A percentile compares a stretch with the other conserved stretches of the same genome.
These are phyloP conservation scores for Sporobolomyces phaffii DNA, from an alignment of 768 basidiomycete genomes.

Conservation along the genomic window DNA sequence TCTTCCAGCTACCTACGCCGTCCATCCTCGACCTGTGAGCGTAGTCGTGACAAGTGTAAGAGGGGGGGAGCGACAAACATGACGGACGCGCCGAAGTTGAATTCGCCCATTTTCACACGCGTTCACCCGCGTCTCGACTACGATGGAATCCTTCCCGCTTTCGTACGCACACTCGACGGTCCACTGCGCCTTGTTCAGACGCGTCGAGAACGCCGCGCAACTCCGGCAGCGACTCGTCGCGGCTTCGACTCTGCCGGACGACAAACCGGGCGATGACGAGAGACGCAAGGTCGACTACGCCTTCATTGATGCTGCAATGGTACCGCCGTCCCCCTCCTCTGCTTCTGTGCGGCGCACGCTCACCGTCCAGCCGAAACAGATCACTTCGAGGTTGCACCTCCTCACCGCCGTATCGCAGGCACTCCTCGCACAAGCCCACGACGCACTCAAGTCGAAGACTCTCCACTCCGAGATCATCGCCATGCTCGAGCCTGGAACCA, in stretches of 20 bases:
- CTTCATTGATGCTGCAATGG: slow-evolving; percentile 78
- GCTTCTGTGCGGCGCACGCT: no score
- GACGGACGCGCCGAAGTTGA: no score
- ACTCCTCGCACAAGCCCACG: slow-evolving; percentile 61
- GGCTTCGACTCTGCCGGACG: slow-evolving; percentile 60
- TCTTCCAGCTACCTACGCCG: neutral
- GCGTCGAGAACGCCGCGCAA: slow-evolving; percentile 59
- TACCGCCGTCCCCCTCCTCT: slow-evolving; percentile 48
- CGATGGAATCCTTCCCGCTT: slow-evolving; percentile 47
- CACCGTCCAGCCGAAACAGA: no score
- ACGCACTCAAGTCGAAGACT: slow-evolving; percentile 68
- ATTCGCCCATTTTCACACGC: neutral
- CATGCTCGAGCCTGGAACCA: slow-evolving; percentile 76
- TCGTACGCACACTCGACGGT: slow-evolving; percentile 47
- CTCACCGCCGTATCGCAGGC: slow-evolving; percentile 79
- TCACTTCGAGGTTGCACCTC: slow-evolving; percentile 72
- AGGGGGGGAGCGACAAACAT: neutral
- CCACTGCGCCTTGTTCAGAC: slow-evolving; percentile 61
- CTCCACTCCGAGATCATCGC: slow-evolving; percentile 89
- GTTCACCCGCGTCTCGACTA: neutral
- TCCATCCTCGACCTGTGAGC: neutral
- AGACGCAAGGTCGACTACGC: slow-evolving; percentile 79
- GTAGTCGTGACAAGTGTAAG: neutral
- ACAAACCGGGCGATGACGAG: slow-evolving; percentile 58
- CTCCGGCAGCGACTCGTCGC: slow-evolving; percentile 64